Conservation (phyloP, 805 yeast species). For the Wickerhamiella sergipiensis region DNA sequence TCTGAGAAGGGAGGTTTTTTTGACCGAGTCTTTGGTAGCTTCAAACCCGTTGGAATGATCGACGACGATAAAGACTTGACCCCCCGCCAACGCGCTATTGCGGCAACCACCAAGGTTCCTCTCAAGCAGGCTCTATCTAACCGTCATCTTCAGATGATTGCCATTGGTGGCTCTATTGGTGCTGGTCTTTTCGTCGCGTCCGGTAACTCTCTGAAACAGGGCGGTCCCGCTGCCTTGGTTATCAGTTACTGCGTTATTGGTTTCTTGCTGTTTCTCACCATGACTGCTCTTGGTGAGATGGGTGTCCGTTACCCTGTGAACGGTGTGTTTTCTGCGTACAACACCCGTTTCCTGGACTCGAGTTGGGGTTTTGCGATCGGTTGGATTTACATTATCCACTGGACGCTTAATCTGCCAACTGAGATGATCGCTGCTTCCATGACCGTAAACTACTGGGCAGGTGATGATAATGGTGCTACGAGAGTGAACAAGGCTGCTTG, state of each 20-base stretch:
- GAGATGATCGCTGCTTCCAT: constrained; percentile 52
- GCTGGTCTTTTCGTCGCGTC: constrained; percentile 63
- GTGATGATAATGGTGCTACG: constrained; percentile 18
- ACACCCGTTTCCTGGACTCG: constrained; percentile 49
- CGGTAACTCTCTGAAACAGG: constrained; percentile 38
- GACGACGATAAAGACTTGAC: constrained; percentile 23
- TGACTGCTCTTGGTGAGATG: constrained; percentile 55
- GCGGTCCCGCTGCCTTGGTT: constrained; percentile 50
- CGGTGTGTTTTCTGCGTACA: constrained; percentile 47
- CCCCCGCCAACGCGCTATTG: constrained; percentile 26
- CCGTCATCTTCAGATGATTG: constrained; percentile 60
- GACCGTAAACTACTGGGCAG: constrained; percentile 45
- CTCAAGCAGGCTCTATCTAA: constrained; percentile 32
- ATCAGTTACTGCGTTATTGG: constrained; percentile 49
- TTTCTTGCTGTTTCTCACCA: constrained; percentile 46
- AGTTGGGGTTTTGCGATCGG: constrained; percentile 59
- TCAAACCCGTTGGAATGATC: constrained; percentile 28
- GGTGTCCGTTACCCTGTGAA: constrained; percentile 50
- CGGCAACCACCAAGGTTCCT: constrained; percentile 31
- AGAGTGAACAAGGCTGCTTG: constrained; percentile 39
- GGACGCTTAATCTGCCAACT: constrained; percentile 48
- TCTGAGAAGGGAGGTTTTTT: background rate
- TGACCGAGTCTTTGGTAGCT: constrained; percentile 20
- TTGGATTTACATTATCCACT: constrained; percentile 52
- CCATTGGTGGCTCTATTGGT: constrained; percentile 62